Evolutionary conservation across 257 asterid genomes (phyloP), one percentile per base, ranked within the genome.

Genomic region (Eucommia ulmoides): DNA sequence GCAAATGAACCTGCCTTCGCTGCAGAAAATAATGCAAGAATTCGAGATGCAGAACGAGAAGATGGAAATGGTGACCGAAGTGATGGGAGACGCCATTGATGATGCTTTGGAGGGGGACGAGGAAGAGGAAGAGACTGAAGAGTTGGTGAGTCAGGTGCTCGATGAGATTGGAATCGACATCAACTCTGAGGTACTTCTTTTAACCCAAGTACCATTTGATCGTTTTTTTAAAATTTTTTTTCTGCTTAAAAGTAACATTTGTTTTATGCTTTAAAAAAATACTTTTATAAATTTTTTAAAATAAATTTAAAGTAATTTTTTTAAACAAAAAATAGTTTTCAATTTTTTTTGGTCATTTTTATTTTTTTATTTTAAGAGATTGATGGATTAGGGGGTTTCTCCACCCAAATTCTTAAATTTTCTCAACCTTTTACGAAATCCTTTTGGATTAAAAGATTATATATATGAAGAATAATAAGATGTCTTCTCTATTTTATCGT

Each of bases 71-170:
- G 71, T 75, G 12, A 85, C 94, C 56, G 98, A 89, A 61, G 88
- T 89, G 49, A 89, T 85, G 98, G 96, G 83, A 44, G 98, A 89
- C 64, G 96, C 98, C 62, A 89, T 89, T 58, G 96, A 89, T 48
- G 96, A 85, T 68, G 98, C 98, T 22, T 68, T 89, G 80, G 98
- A 82, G 83, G 98, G 98, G 48, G 98, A 89, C 23, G 98, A 89
- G 68, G 98, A 89, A 68, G 98, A 89, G 59, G 96, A 85, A 70
- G 98, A 89, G 70, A 89, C 98, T 0, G 96, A 89, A 59, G 94
- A 89, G 62, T 64, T 89, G 70, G 98, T 89, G 52, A 89, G 51
- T 64, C 98, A 85, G 69, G 98, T 89, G 68, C 98, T 89, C 26
- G 98, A 89, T 59, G 98, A 89, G 75, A 85, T 89, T 71, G 98